phyloP scores from a whole-genome alignment of 2,329 filamentous ascomycete species.

The Salinomyces thailandicus region DNA sequence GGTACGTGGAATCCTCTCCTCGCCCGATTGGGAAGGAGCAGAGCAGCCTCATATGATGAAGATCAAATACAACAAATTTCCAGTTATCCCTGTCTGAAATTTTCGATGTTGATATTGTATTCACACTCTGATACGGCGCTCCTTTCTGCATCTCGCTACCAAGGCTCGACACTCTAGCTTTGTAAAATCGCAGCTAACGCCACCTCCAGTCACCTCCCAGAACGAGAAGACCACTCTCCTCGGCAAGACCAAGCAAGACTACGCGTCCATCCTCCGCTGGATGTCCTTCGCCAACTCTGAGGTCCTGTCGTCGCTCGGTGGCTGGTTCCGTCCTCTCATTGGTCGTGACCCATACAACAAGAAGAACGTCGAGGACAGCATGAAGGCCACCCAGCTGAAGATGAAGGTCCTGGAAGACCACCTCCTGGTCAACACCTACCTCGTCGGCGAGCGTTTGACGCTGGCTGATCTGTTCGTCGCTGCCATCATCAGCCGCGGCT shows the following conservation, averaged over 20 bases:
- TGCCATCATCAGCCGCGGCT: conserved; percentile 71
- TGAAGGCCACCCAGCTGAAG: conserved; percentile 58
- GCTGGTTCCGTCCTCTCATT: conserved; percentile 78
- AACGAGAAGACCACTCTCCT: conserved; percentile 99
- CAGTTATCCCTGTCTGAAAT: conserved; percentile 99
- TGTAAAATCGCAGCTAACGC: conserved; percentile 6
- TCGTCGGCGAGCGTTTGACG: conserved; percentile 94
- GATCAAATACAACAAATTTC: conserved; percentile 44
- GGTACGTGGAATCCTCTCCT: conserved; percentile 51
- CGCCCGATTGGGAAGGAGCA: not conserved
- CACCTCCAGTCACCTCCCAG: conserved; percentile 75
- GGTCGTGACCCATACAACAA: conserved; percentile 89
- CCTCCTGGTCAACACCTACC: conserved; percentile 86
- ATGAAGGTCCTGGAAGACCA: conserved; percentile 71
- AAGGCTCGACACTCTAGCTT: not conserved
- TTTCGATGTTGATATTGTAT: conserved; percentile 67
- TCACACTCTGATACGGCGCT: conserved; percentile 64
- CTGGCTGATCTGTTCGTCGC: conserved; percentile 86
- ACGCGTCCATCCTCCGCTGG: conserved; percentile 96
- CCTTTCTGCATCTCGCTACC: too few relatives aligned
- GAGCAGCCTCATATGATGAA: conserved; percentile 54
- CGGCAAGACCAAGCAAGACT: conserved; percentile 99
- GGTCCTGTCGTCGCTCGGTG: conserved; percentile 60
- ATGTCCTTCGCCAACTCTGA: conserved; percentile 94
- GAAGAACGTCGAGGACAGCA: conserved; percentile 78